A percentile compares a stretch with the other conserved stretches of the same genome.
These are phyloP conservation scores for Verticillium longisporum DNA, from an alignment of 2,329 filamentous ascomycete genomes.

Conservation along the genomic window DNA sequence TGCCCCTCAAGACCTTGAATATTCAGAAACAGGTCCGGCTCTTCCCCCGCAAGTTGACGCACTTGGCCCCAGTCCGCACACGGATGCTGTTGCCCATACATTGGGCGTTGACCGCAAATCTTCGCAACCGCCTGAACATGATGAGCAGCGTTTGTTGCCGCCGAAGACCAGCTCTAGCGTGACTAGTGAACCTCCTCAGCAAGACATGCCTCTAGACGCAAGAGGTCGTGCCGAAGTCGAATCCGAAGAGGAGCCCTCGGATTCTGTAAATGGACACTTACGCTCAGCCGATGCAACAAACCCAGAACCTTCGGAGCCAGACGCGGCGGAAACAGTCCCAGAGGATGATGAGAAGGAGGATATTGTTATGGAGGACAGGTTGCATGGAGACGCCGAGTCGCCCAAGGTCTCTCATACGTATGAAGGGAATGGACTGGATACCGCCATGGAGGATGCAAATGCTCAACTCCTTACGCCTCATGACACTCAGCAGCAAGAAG, in stretches of 20 bases:
- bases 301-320: neutral
- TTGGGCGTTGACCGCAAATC: neutral
- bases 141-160: neutral
- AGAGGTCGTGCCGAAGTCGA: neutral
- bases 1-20: neutral
- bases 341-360: neutral
- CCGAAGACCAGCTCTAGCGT: neutral
- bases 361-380: neutral
- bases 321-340: neutral
- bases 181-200: neutral
- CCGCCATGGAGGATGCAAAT: neutral
- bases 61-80: neutral
- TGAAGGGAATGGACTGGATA: neutral
- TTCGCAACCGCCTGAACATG: neutral
- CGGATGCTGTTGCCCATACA: neutral
- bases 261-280: neutral
- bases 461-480: constrained; percentile 2
- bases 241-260: neutral
- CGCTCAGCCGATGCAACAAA: neutral
- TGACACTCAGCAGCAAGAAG: constrained; percentile 5
- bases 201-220: neutral
- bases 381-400: neutral
- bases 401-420: neutral
- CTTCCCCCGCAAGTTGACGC: neutral
- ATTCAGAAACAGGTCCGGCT: neutral